Base-by-base conservation (phyloP, 306 rosid species). In the Citrullus amarus region DNA sequence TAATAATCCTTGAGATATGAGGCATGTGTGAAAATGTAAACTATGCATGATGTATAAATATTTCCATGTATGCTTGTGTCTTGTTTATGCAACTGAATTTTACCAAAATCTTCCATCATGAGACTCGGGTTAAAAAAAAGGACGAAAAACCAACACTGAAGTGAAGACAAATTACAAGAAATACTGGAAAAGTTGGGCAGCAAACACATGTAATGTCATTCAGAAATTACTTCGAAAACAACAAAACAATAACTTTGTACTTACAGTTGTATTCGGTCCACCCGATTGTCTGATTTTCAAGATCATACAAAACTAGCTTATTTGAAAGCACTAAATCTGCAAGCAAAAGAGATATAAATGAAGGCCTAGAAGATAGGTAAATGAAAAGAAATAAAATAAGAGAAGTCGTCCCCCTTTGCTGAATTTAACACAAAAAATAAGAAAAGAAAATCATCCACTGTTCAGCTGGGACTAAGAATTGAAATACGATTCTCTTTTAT, bases 291-390 rank as follows among this genome's bases (percentile, higher is more conserved):
- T 91, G 93, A 65, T 88, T 90, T 84, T 91, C 98, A 44, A 93
- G 98, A 84, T 93, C 96, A 76, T 93, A 93, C 73, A 93, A 79
- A 77, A 93, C 97, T 62, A 93, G 88, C 90, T 93, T 93, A 81
- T 93, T 93, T 14, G 97, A 93, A 58, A 93, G 98, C 74, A 93
- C 98, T 83, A 93, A 83, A 86, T 93, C 98, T 93, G 97, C 96
- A 88, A 84, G 63, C 6, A 50, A 71, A 63, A 63, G 56, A 48
- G 77, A 30, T 58, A 76, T 4, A 56, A 32, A 69, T 79, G 43
- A 85, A 51, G 51, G 75, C n/a, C 73, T 38, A 30, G 22, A 36
- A 20, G 30, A 63, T 66, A 20, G 72, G 14, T 55, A 25, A 67
- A 54, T 14, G 5, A 59, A 60, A 57, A 44, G 28, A 30, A 46